A percentile compares a stretch with the other conserved stretches of the same genome.
phyloP scores from a whole-genome alignment of 73 alveolate genomes.

The Tetrahymena malaccensis region DNA sequence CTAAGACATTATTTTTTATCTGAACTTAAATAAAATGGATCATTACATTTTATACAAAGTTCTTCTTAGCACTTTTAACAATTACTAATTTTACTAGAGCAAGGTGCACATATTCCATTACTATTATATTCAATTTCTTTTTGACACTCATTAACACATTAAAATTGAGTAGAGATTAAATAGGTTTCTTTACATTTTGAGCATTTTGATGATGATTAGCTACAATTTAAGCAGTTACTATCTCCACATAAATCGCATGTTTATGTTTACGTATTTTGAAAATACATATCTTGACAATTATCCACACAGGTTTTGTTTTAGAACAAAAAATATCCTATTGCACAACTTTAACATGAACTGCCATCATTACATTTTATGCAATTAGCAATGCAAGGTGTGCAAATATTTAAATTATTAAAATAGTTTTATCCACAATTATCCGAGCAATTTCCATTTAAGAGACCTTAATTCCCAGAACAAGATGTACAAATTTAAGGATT shows the following conservation, averaged over 20 bases:
- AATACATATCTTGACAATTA: not conserved
- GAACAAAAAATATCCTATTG: not conserved
- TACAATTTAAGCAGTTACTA: not conserved
- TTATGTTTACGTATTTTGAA: not conserved
- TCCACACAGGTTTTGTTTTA: not conserved
- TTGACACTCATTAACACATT: not conserved
- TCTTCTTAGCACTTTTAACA: not conserved
- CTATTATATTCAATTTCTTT: not conserved
- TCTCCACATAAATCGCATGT: not conserved
- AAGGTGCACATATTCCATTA: not conserved
- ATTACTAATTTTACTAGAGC: not conserved
- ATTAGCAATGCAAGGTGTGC: not conserved
- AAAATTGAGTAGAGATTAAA: not conserved
- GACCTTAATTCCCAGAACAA: not conserved
- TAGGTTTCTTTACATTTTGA: not conserved
- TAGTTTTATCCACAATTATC: not conserved
- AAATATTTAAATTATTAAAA: not conserved
- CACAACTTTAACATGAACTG: not conserved
- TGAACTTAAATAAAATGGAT: not conserved
- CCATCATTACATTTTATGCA: not conserved
- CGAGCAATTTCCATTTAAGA: not conserved
- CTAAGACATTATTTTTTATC: not conserved
- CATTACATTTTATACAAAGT: not conserved
- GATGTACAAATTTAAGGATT: not conserved
- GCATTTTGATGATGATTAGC: not conserved